Conservation (phyloP, 306 rosid species). For the Casuarina cunninghamiana region DNA sequence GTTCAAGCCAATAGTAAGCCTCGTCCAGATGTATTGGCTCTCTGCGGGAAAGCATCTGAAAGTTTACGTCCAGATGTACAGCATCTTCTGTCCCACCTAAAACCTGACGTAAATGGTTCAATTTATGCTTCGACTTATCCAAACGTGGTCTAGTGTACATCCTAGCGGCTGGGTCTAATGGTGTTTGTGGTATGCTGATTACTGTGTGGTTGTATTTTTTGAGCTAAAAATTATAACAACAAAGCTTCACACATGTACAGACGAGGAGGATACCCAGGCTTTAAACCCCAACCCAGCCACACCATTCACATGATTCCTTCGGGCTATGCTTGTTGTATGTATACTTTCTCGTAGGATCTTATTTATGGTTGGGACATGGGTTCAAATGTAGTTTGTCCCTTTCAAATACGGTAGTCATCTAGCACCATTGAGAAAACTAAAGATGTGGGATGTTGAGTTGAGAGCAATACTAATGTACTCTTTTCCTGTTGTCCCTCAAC, state of each 20-base stretch:
- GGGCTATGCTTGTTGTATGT: background rate
- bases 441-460: no score
- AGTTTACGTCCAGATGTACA: slow-evolving; percentile 84
- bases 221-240: background rate
- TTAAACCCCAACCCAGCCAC: background rate
- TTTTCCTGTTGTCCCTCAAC: no score
- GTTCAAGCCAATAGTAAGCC: slow-evolving; percentile 89
- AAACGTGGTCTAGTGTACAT: slow-evolving; percentile 63
- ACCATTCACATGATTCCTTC: no score
- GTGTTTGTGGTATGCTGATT: background rate
- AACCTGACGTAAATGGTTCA: slow-evolving; percentile 72
- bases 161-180: slow-evolving; percentile 24
- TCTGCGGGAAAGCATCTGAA: slow-evolving; percentile 72
- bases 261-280: background rate
- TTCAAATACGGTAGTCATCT: no score
- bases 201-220: background rate
- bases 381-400: no score
- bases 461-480: no score
- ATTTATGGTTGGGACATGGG: background rate
- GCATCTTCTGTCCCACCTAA: slow-evolving; percentile 86
- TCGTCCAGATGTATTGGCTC: slow-evolving; percentile 72
- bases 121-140: slow-evolving; percentile 83
- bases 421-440: no score
- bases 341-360: background rate
- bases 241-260: background rate